phyloP scores from a whole-genome alignment of 768 basidiomycete genomes.

The Russula abietina region DNA sequence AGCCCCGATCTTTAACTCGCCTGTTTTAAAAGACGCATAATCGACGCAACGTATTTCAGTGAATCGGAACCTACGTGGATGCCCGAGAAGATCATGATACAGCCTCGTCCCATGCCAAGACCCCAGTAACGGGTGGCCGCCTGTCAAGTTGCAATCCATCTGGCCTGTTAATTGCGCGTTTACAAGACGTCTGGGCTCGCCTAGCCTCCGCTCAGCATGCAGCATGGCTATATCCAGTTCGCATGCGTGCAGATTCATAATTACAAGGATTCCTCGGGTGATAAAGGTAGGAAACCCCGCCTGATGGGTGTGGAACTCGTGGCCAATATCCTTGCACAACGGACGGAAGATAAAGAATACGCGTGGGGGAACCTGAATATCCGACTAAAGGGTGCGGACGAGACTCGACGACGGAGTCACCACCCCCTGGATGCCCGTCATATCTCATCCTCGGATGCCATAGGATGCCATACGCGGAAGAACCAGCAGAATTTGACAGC shows the following conservation, averaged over 20 bases:
- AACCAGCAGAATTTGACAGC: conserved; percentile 1
- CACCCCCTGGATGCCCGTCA: neutral
- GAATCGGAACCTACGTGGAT: neutral
- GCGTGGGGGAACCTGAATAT: neutral
- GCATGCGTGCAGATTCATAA: no score
- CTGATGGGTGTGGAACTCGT: neutral
- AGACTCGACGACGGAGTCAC: neutral
- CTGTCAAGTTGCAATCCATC: neutral
- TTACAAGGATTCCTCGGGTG: neutral
- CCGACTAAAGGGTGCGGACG: neutral
- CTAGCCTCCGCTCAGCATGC: neutral
- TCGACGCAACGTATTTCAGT: neutral
- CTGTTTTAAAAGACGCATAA: neutral
- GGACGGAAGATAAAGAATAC: conserved; percentile 3
- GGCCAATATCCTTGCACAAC: conserved; percentile 8
- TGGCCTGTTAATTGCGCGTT: neutral
- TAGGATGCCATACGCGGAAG: conserved; percentile 16
- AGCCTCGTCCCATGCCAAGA: neutral
- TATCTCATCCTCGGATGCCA: conserved; percentile 12
- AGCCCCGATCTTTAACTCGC: neutral
- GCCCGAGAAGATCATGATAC: neutral
- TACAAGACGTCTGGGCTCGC: conserved; percentile 3
- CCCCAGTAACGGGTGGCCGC: neutral
- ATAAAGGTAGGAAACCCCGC: neutral
- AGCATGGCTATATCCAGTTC: neutral